Base-by-base conservation (phyloP, 1,284 basidiomycete genomes). In the Wolfiporia cocos region DNA sequence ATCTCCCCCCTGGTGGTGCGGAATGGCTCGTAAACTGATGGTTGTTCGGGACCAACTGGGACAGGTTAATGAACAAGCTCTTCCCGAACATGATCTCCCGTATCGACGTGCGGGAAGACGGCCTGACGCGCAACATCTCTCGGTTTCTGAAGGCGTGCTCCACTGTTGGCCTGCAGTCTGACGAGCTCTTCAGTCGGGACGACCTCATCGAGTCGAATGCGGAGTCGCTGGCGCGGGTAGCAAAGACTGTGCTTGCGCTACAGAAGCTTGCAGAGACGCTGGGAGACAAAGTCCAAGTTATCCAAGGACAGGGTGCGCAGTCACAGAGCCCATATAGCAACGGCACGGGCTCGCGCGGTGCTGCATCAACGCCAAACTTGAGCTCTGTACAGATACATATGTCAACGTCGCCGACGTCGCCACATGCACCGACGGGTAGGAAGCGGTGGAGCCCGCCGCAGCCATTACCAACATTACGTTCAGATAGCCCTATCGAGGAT, bases 51-150 rank as follows among this genome's bases (percentile, higher is more conserved):
- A n/a, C n/a, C n/a, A n/a, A n/a, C n/a, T n/a, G n/a, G 33, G 45
- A n/a, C 54, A 89, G 86, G 51, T 67, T 86, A 43, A 71, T 86
- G 67, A 89, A 88, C 67, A 85, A 81, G 58, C 70, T 86, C 39
- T 70, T 75, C 38, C 75, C 78, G 5, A 73, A 69, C 30, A 72
- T 72, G 32, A 72, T 87, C 46, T 64, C 77, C 31, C 76, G 77
- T 36, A 72, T 84, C 34, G 82, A 87, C 56, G 58, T 69, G 38
- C 70, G 76, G n/a, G 82, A 86, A 53, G 80, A 86, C 53, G 78
- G 80, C 5, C 67, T 80, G 46, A 66, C 71, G 49, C 75, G 76
- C 41, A 90, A 90, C 54, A 70, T 88, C 30, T 77, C 79, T 22
- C 81, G 77, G 58, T 90, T 90, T 55, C 69, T 86, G 23, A 79